Evolutionary conservation across 2,329 filamentous ascomycete species (phyloP).

Genomic region (Coniella vitis): DNA sequence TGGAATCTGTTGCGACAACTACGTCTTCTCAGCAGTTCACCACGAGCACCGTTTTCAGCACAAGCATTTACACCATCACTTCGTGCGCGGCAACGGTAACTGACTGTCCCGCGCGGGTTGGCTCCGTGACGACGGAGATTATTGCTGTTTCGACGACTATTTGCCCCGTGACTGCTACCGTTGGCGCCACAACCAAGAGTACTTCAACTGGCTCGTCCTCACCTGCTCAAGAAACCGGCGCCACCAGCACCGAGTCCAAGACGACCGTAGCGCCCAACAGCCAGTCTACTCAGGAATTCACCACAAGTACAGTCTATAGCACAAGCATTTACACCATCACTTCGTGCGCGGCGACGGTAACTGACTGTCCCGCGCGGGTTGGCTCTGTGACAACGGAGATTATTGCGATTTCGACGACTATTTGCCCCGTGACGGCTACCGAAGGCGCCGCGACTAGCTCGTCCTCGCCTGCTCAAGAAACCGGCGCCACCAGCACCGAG

Average conservation of each 20-base stretch:
- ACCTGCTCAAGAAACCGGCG: slow-evolving; percentile 2
- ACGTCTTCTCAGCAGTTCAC: no score
- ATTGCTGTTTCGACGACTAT: slow-evolving; percentile 39
- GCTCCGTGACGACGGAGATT: slow-evolving; percentile 32
- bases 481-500: slow-evolving; percentile 23
- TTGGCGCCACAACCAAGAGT: neutral
- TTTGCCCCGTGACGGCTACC: slow-evolving; percentile 32
- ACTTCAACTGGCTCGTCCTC: slow-evolving; percentile 1
- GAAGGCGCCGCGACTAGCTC: neutral
- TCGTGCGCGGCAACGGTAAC: slow-evolving; percentile 14
- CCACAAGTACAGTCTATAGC: slow-evolving; percentile 34
- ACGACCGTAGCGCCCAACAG: slow-evolving; percentile 25
- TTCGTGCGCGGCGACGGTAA: slow-evolving; percentile 41
- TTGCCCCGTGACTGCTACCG: slow-evolving; percentile 27
- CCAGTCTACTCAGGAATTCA: slow-evolving; percentile 9
- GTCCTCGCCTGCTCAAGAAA: neutral
- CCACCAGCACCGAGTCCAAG: slow-evolving; percentile 28
- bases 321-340: slow-evolving; percentile 46
- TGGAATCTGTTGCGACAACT: no score
- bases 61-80: slow-evolving; percentile 9
- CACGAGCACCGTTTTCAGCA: slow-evolving; percentile 11
- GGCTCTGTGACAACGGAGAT: slow-evolving; percentile 32
- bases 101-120: slow-evolving; percentile 19
- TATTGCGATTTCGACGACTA: slow-evolving; percentile 37
- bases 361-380: slow-evolving; percentile 30